Base-by-base conservation (phyloP, 139 green algal genomes). In the Chlamydomonas urium region DNA sequence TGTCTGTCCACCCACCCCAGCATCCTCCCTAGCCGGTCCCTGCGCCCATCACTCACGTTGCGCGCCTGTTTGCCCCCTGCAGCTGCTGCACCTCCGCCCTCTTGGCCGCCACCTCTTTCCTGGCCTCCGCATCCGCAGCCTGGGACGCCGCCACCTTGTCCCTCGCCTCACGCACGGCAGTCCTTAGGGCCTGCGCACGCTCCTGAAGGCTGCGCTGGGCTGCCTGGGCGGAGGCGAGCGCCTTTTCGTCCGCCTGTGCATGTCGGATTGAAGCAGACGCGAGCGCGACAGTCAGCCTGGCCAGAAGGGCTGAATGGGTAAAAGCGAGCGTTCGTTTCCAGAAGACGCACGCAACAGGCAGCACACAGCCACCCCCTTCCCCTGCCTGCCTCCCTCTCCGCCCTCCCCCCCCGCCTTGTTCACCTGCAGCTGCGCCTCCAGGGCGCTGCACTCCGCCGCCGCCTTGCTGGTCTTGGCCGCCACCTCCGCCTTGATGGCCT, bases 241-340 rank as follows among this genome's bases (percentile, higher is more conserved):
- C 69, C 47, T 88, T 79, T 33, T 85, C 47, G 42, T 91, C 86
- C 21, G 81, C 77, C 72, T 85, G 67, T n/a, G n/a, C n/a, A n/a
- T n/a, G n/a, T n/a, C n/a, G n/a, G n/a, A n/a, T n/a, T n/a, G n/a
- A n/a, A n/a, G n/a, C n/a, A n/a, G n/a, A n/a, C n/a, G n/a, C n/a
- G n/a, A n/a, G n/a, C n/a, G n/a, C n/a, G n/a, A n/a, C n/a, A n/a
- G n/a, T n/a, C n/a, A n/a, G n/a, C n/a, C n/a, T n/a, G n/a, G n/a
- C n/a, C n/a, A n/a, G n/a, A n/a, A n/a, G n/a, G n/a, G n/a, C n/a
- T n/a, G n/a, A n/a, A n/a, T n/a, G n/a, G n/a, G n/a, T n/a, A n/a
- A n/a, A n/a, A n/a, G n/a, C n/a, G n/a, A n/a, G n/a, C n/a, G n/a
- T n/a, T n/a, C n/a, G n/a, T n/a, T n/a, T n/a, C n/a, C n/a, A n/a